A percentile compares a stretch with the other conserved stretches of the same genome.
Conservation (phyloP, 345 rosid species). For the Eutrema japonicum region DNA sequence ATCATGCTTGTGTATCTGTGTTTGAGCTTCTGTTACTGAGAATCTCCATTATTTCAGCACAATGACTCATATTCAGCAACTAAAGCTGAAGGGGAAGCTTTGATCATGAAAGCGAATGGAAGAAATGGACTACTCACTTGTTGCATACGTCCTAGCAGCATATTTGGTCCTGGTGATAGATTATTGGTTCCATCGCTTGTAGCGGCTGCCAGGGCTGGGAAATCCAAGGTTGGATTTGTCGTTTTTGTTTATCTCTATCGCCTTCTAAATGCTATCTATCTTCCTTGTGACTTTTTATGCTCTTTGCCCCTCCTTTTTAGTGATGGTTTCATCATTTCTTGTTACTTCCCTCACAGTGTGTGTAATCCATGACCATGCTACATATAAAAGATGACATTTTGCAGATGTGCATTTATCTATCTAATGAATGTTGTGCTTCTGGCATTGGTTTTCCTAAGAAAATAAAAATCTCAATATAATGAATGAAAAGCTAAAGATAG, state of each 20-base stretch:
- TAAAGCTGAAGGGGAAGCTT: conserved; percentile 86
- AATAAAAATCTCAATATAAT: background rate
- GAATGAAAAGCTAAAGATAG: background rate
- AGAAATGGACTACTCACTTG: conserved; percentile 81
- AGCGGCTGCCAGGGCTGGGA: conserved; percentile 85
- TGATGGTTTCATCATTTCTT: conserved; percentile 6
- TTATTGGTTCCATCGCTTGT: conserved; percentile 81
- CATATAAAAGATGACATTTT: conserved; percentile 3
- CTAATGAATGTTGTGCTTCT: background rate
- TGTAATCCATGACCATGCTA: background rate
- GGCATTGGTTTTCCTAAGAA: background rate
- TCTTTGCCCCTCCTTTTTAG: background rate
- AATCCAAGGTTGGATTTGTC: conserved; percentile 66
- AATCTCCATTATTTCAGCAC: conserved; percentile 55
- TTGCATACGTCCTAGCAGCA: conserved; percentile 89
- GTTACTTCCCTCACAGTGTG: background rate
- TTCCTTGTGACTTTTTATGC: background rate
- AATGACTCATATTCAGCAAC: conserved; percentile 88
- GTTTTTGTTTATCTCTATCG: conserved; percentile 21
- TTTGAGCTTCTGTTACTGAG: background rate
- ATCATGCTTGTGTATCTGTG: background rate
- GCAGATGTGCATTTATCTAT: conserved; percentile 3
- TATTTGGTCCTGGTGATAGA: conserved; percentile 96
- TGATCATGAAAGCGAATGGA: conserved; percentile 72
- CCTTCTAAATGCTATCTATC: conserved; percentile 1